Evolutionary conservation across 805 yeast species (phyloP), one percentile per base, ranked within the genome.

Genomic region (Sungouiella blattae): DNA sequence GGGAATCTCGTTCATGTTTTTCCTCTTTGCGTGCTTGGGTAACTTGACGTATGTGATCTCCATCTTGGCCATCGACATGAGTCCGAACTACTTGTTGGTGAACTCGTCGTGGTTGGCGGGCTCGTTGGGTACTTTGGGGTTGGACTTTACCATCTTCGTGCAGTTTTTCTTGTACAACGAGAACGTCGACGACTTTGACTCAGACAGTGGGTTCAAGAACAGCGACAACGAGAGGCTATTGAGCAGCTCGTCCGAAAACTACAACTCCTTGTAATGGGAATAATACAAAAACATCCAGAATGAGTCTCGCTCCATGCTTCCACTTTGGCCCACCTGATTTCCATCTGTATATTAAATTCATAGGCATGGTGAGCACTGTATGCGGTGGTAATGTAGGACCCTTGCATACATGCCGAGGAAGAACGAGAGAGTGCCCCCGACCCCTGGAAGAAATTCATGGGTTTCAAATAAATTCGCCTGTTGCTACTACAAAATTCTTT

Each of bases 51-150:
- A 88, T 50, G 96, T 93, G 26, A 73, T 86, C 11, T 83, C 95
- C 8, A 91, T 91, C 35, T 65, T 91, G 32, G 76, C 84, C 29
- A 81, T 85, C 27, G 86, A 87, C 45, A 67, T 80, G 31, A 80
- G 87, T 35, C 67, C 71, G 51, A 70, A 77, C 42, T 91, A 87
- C 47, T 54, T 91, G 21, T 54, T 84, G 45, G 80, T 93, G 32
- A 94, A 93, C 58, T 77, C 91, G 2, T 81, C 95, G 16, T 91
- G 98, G 98, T 68, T 91, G 37, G 78, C 88, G 4, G 98, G 98
- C 1, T 80, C 94, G 18, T 69, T 83, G 30, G 98, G 98, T 12
- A 89, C 98, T 3, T 69, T 91, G 44, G 64, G 73, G 3, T 71
- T 89, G 62, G 98, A 91, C 60, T 81, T 87, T 44, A 71, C 83